These are phyloP conservation scores for Erodium moschatum DNA, from an alignment of 441 rosid genomes.

Conservation along the genomic window DNA sequence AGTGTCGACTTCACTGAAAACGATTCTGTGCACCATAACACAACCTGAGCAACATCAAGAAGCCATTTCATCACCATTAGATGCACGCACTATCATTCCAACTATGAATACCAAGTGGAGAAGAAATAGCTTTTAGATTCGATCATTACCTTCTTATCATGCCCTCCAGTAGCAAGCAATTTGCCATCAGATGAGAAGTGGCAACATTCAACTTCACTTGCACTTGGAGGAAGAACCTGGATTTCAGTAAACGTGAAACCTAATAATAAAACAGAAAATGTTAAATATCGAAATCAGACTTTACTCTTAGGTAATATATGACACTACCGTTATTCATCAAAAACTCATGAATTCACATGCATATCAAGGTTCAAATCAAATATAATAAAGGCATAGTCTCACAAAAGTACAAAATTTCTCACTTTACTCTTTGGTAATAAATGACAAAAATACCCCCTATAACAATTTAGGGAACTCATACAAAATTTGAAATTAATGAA, in stretches of 20 bases:
- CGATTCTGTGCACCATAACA: conserved; percentile 61
- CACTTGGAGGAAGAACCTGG: conserved; percentile 45
- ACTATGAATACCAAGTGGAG: too few relatives aligned
- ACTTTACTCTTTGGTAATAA: too few relatives aligned
- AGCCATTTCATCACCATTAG: not conserved
- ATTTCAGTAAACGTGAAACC: conserved; percentile 73
- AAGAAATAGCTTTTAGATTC: not conserved
- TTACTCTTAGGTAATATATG: too few relatives aligned
- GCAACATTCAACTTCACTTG: conserved; percentile 60
- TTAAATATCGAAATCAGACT: conserved; percentile 13
- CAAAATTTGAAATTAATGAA: too few relatives aligned
- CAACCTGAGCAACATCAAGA: conserved; percentile 48
- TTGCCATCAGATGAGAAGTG: conserved; percentile 95
- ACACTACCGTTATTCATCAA: too few relatives aligned
- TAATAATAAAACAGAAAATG: conserved; percentile 24
- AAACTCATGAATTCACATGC: not conserved
- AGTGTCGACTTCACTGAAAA: conserved; percentile 55
- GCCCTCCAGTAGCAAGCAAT: conserved; percentile 82
- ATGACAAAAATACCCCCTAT: too few relatives aligned
- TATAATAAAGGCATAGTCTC: not conserved
- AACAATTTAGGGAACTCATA: too few relatives aligned
- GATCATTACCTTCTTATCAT: conserved; percentile 65
- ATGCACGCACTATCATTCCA: not conserved
- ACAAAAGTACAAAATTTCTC: too few relatives aligned
- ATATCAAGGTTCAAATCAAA: not conserved